phyloP scores from a whole-genome alignment of 2,329 filamentous ascomycete genomes.

The Pseudogymnoascus sp. region DNA sequence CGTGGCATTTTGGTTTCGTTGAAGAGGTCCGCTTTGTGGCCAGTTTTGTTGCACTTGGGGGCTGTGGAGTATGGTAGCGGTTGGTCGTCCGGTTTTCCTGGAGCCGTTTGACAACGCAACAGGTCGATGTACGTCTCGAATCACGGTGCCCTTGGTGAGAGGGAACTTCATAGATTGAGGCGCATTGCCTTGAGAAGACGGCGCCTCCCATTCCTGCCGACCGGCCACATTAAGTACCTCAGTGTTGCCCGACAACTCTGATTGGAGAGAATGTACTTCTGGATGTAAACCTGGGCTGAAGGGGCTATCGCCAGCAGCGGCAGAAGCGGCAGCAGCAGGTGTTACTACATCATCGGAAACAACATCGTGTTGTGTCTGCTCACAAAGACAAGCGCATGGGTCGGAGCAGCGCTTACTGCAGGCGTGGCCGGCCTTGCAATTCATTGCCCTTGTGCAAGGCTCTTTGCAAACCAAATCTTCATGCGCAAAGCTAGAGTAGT shows the following conservation, averaged over 20 bases:
- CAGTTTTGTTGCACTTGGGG: neutral
- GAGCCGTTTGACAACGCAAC: neutral
- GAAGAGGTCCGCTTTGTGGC: neutral
- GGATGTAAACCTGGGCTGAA: neutral
- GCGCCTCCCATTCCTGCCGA: neutral
- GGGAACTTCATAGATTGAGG: neutral
- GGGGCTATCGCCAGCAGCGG: neutral
- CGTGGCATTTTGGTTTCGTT: neutral
- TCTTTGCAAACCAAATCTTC: slow-evolving; percentile 19
- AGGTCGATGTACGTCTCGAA: neutral
- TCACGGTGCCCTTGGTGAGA: neutral
- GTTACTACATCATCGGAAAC: too few relatives aligned
- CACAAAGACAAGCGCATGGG: neutral
- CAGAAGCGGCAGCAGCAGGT: neutral
- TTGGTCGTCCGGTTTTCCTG: neutral
- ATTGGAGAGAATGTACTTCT: neutral
- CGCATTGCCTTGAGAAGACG: neutral
- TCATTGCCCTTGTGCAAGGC: slow-evolving; percentile 19
- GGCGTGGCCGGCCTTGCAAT: slow-evolving; percentile 14
- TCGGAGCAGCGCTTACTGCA: neutral
- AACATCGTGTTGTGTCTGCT: neutral
- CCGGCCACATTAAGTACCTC: neutral
- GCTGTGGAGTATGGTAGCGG: neutral
- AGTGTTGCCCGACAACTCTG: neutral
- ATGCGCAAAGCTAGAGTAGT: slow-evolving; percentile 19